Evolutionary conservation across 78 protist species (phyloP), one percentile per base, ranked within the genome.

Genomic region (Dictyostelium intermedium): DNA sequence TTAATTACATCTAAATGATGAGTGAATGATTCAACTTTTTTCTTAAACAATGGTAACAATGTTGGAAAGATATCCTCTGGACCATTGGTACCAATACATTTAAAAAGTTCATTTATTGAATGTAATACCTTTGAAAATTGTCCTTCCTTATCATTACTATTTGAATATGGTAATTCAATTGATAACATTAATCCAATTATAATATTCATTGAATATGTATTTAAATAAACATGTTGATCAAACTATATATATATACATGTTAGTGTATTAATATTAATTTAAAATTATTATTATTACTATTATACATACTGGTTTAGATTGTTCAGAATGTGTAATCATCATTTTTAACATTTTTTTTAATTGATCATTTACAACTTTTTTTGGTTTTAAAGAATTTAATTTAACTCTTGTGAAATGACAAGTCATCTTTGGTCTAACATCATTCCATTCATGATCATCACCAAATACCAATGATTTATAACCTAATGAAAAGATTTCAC

Each of bases 141-240:
- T 66, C 34, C 74, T 25, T 66, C 11, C 32, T 25, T 25, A 66
- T 66, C 74, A 27, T 30, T 30, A 66, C 34, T 30, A 25, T 25
- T 14, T 27, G 32, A n/a, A 66, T 25, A 13, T 66, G 74, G 74
- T 25, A 66, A 20, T 27, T 66, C 91, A n/a, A 45, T 1, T 1
- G n/a, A 11, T 18, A n/a, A 18, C 16, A 85, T 34, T 25, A 73
- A 25, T 0, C 23, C 32, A 16, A 70, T 30, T 23, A 85, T 47
- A 27, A 63, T 80, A 74, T 85, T 80, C 30, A 30, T 35, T 9
- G 47, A 73, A 20, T 8, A 60, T 16, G 35, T 43, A 41, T 23
- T 47, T 30, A 85, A 72, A 23, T 45, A 70, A 18, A 85, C 56
- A 73, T 73, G 45, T 30, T 70, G 30, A 47, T 69, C 43, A 85